Base-by-base conservation (phyloP, 306 rosid genomes). In the Fragaria vesca region DNA sequence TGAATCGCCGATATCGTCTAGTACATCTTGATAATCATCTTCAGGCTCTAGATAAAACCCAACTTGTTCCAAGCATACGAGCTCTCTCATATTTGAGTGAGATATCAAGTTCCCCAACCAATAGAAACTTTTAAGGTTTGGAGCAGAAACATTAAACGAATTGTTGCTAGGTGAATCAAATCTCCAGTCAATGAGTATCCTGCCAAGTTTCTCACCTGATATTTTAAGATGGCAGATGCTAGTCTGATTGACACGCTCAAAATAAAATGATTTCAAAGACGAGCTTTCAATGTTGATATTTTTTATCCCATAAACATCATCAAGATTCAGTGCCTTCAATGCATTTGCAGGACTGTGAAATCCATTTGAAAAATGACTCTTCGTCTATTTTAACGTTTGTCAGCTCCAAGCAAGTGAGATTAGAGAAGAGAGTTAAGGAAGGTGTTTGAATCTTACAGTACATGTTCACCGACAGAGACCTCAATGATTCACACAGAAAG, bases 321-420 rank as follows among this genome's bases (percentile, higher is more conserved):
- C 36, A 32, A 65, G 66, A 12, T 4, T 3, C 4, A 76, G n/a
- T n/a, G n/a, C 51, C 34, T 48, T 48, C 20, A n/a, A 76, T 52
- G 51, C 26, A 34, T 52, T 66, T 66, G 51, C 73, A 76, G 40
- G 18, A 76, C 2, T 46, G 11, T 4, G 79, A 76, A 9, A 76
- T 51, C 63, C 63, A 65, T 20, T 63, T 48, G 36, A 52, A 67
- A 15, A 76, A 76, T 0, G 51, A 11, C 17, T 51, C 48, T 5
- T 62, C 48, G 28, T 13, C 28, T 30, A 66, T n/a, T 20, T n/a
- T 1, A 34, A 48, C 72, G 1, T 52, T 3, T 1, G 8, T 46
- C 63, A 76, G 24, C 11, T 28, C 43, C 48, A 76, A 63, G 50
- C 8, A 6, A 38, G 34, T 48, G 62, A 76, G 62, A 48, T 68